These are phyloP conservation scores for Pythium guiyangense DNA, from an alignment of 352 stramenopile species.

Conservation along the genomic window DNA sequence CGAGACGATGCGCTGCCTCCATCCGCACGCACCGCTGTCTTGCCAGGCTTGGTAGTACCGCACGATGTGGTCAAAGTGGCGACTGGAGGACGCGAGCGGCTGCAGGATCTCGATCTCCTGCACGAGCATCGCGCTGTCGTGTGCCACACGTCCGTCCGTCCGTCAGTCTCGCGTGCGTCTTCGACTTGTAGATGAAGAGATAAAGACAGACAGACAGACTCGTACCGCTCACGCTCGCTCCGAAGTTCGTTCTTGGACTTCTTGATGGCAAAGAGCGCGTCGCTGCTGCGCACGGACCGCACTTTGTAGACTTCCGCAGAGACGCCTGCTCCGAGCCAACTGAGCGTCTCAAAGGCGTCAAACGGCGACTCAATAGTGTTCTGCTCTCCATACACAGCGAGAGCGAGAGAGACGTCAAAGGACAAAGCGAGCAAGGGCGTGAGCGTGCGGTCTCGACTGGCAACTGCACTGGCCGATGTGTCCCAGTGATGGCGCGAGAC, in stretches of 20 bases:
- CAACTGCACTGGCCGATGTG: too few species aligned
- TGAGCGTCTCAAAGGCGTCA: conserved; percentile 48
- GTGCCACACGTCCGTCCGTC: background rate
- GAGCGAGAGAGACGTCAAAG: background rate
- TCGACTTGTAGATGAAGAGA: background rate
- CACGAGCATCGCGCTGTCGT: conserved; percentile 42
- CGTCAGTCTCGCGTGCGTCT: too few species aligned
- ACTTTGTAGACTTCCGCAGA: conserved; percentile 72
- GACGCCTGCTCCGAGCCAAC: conserved; percentile 60
- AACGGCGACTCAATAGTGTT: conserved; percentile 20
- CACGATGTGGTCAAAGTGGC: conserved; percentile 85
- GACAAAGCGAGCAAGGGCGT: background rate
- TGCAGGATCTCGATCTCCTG: conserved; percentile 64
- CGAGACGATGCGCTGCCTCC: background rate
- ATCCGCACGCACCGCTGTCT: conserved; percentile 63
- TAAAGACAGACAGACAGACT: background rate
- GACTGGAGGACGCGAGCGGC: conserved; percentile 24
- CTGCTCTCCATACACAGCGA: conserved; percentile 5
- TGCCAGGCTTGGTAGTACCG: conserved; percentile 94
- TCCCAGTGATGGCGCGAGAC: background rate
- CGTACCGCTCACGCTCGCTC: conserved; percentile 68
- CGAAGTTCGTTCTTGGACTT: conserved; percentile 77
- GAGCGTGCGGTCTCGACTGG: background rate
- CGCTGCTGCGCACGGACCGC: conserved; percentile 19
- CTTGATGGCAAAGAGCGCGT: conserved; percentile 62